These are phyloP conservation scores for Dothidotthia symphoricarpi DNA, from an alignment of 2,329 filamentous ascomycete species.

Conservation along the genomic window DNA sequence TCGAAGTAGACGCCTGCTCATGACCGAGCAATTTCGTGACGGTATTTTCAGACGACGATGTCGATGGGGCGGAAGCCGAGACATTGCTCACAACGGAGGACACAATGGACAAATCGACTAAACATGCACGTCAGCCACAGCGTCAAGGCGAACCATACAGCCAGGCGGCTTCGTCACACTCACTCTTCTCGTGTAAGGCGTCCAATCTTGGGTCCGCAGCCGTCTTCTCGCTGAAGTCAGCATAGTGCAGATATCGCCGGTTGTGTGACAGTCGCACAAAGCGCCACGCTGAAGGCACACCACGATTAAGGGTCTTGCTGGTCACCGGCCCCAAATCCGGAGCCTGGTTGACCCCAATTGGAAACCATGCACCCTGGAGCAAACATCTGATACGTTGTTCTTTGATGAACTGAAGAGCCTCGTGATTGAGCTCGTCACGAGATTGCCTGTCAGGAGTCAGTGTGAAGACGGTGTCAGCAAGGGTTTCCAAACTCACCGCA, in stretches of 20 bases:
- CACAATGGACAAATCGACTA: slow-evolving; percentile 78
- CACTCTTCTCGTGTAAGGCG: slow-evolving; percentile 69
- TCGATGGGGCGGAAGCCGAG: slow-evolving; percentile 59
- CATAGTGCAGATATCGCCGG: slow-evolving; percentile 83
- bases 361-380: slow-evolving; percentile 87
- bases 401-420: slow-evolving; percentile 93
- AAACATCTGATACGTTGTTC: slow-evolving; percentile 92
- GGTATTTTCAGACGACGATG: slow-evolving; percentile 50
- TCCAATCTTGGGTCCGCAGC: slow-evolving; percentile 69
- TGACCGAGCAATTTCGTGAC: slow-evolving; percentile 42
- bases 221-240: slow-evolving; percentile 70
- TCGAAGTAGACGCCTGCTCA: slow-evolving; percentile 51
- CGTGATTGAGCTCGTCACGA: slow-evolving; percentile 85
- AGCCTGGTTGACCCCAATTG: slow-evolving; percentile 52
- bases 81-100: slow-evolving; percentile 95
- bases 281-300: slow-evolving; percentile 63
- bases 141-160: slow-evolving; percentile 17
- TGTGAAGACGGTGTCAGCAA: slow-evolving; percentile 4
- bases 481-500: slow-evolving; percentile 50
- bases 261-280: slow-evolving; percentile 91
- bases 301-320: slow-evolving; percentile 43
- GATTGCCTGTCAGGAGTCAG: slow-evolving; percentile 59
- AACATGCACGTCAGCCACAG: slow-evolving; percentile 29
- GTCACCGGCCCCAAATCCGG: slow-evolving; percentile 48
- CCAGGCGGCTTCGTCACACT: slow-evolving; percentile 24